Conservation (phyloP, 495 filamentous ascomycete genomes). For the Oidiodendron maius region DNA sequence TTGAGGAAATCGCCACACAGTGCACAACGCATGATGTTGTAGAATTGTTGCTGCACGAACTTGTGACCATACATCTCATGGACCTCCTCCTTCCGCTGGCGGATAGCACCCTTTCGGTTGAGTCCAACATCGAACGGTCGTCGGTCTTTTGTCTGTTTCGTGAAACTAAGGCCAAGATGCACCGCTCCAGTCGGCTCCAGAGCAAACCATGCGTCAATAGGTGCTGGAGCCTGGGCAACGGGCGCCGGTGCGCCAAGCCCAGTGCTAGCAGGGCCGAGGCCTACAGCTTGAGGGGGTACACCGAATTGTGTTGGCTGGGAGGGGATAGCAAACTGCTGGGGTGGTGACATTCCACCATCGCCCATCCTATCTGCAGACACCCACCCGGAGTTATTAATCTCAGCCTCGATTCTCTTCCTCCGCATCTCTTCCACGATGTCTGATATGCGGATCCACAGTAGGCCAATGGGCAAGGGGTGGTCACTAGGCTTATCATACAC, state of each 20-base stretch:
- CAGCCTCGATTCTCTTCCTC: slow-evolving; percentile 92
- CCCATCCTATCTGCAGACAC: slow-evolving; percentile 93
- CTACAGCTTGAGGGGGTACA: slow-evolving; percentile 19
- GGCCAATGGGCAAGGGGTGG: slow-evolving; percentile 84
- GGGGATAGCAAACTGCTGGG: slow-evolving; percentile 48
- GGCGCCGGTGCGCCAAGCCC: neutral
- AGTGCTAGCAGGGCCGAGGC: neutral
- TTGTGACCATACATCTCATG: slow-evolving; percentile 99
- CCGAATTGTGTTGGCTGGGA: slow-evolving; percentile 35
- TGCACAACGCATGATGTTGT: slow-evolving; percentile 99
- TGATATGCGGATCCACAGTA: slow-evolving; percentile 94
- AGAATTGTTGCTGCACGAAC: slow-evolving; percentile 95
- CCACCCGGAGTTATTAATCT: slow-evolving; percentile 88
- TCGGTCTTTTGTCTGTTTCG: slow-evolving; percentile 51
- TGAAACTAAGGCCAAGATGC: slow-evolving; percentile 80
- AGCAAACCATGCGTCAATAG: slow-evolving; percentile 94
- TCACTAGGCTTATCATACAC: slow-evolving; percentile 91
- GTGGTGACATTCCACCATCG: slow-evolving; percentile 37
- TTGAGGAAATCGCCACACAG: slow-evolving; percentile 98
- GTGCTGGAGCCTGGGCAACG: slow-evolving; percentile 48
- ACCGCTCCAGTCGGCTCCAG: slow-evolving; percentile 91
- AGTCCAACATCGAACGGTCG: slow-evolving; percentile 81
- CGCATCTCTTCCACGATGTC: slow-evolving; percentile 97
- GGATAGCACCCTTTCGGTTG: slow-evolving; percentile 90
- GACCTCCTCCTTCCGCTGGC: slow-evolving; percentile 93